phyloP scores from a whole-genome alignment of 202 grass and related monocot species.

The Schoenoplectus triqueter region DNA sequence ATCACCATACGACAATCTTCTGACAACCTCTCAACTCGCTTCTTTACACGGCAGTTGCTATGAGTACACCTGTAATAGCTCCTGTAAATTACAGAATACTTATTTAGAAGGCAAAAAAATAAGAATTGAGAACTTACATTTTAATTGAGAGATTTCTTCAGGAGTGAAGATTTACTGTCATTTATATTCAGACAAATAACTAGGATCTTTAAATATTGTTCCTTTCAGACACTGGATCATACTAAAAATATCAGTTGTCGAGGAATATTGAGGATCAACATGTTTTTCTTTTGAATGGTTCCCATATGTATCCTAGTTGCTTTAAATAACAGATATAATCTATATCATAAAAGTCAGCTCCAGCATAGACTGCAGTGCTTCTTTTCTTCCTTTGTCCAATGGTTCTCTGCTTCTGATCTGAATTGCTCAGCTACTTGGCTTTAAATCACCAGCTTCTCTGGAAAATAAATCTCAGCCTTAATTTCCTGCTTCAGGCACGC shows the following conservation, averaged over 20 bases:
- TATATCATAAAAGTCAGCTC: no score
- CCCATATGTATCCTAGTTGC: no score
- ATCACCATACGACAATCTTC: slow-evolving; percentile 95
- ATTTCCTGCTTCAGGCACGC: no score
- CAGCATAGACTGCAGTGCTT: no score
- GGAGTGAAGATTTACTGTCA: background rate
- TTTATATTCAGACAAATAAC: background rate
- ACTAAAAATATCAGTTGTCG: background rate
- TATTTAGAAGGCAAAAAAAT: background rate
- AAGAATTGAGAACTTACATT: slow-evolving; percentile 18
- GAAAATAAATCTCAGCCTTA: no score
- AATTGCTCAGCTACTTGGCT: no score
- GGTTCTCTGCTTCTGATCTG: no score
- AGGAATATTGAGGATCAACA: background rate
- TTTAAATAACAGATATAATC: no score
- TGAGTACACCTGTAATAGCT: slow-evolving; percentile 94
- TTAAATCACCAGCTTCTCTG: no score
- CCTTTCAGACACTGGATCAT: background rate
- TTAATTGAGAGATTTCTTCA: background rate
- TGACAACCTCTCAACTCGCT: slow-evolving; percentile 84
- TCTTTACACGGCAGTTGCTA: slow-evolving; percentile 92
- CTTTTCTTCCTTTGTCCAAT: no score
- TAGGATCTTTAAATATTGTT: background rate
- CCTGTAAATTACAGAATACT: slow-evolving; percentile 42
- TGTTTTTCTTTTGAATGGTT: background rate